Conservation (phyloP, 2,329 filamentous ascomycete species). For the Penicillium sp. region DNA sequence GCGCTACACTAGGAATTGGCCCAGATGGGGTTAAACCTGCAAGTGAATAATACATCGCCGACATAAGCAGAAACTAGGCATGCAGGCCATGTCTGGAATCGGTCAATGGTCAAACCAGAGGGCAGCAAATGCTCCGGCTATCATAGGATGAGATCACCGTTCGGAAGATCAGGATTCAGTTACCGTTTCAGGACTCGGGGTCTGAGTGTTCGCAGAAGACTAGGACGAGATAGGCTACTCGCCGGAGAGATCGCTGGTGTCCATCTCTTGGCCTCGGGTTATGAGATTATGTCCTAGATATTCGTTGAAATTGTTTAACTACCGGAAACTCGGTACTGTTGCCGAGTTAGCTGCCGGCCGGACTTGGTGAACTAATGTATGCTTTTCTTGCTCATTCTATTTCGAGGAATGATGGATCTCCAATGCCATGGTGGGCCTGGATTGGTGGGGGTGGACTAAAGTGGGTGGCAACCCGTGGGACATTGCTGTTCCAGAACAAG, state of each 20-base stretch:
- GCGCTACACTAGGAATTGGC: not conserved
- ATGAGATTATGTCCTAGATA: no score
- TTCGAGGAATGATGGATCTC: not conserved
- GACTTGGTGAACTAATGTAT: no score
- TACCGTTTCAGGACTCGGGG: not conserved
- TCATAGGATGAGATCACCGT: not conserved
- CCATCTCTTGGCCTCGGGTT: no score
- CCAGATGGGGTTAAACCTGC: not conserved
- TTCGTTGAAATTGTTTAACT: no score
- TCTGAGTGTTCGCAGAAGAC: slow-evolving; percentile 1
- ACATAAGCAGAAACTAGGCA: not conserved
- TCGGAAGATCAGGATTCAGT: not conserved
- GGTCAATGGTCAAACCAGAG: not conserved
- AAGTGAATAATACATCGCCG: not conserved
- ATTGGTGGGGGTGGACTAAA: not conserved
- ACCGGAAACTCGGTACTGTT: no score
- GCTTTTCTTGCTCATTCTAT: no score
- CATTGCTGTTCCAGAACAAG: no score
- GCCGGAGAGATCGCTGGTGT: slow-evolving; percentile 1
- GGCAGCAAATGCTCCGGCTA: not conserved
- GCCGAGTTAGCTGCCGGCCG: no score
- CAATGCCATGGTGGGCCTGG: not conserved
- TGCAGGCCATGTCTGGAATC: not conserved
- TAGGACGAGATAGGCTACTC: slow-evolving; percentile 23
- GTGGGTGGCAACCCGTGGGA: not conserved